Base-by-base conservation (phyloP, 116 monocot species). In the Posidonia oceanica region DNA sequence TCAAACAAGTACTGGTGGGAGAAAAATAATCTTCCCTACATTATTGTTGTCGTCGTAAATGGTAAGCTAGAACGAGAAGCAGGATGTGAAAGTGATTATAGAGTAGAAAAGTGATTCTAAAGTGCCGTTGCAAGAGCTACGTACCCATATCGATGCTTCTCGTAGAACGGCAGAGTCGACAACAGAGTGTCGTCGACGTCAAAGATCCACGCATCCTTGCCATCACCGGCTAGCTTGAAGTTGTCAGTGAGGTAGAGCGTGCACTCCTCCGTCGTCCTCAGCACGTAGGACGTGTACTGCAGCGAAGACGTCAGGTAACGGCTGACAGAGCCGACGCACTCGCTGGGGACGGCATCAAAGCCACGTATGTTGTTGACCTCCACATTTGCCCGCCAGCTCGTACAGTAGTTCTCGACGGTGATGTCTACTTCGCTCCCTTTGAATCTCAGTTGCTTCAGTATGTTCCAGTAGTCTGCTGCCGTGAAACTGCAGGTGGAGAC, bases 111-210 rank as follows among this genome's bases (percentile, higher is more conserved):
- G 29, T 29, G 29, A 29, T 0, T 29, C 29, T 1, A 29, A 29
- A 0, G 29, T 29, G 1, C 29, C 29, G 29, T 29, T 29, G 29
- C 17, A 38, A 21, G 23, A 4, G 37, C 14, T 14, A 62, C 48
- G 10, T 62, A 85, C 91, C 87, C 87, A 42, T 59, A 91, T 14
- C 54, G 71, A 64, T 83, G 67, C 14, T 53, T 64, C 42, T 77
- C 57, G 72, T 81, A 91, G 70, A 83, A 91, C 0, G 91, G 87
- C 10, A 79, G 18, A 37, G 83, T 85, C 17, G 80, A 80, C 36
- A 91, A 75, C 22, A 85, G 72, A 13, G 85, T 85, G 51, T 91
- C 91, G 65, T 91, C 91, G 6, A 87, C 64, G 70, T 89, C 89
- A 53, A 89, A 79, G 63, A 89, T 59, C 87, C 87, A 87, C 0